Percentiles rank a stretch among this genome's conserved stretches.
These are phyloP conservation scores for Solanum etuberosum DNA, from an alignment of 257 asterid species.

Conservation along the genomic window DNA sequence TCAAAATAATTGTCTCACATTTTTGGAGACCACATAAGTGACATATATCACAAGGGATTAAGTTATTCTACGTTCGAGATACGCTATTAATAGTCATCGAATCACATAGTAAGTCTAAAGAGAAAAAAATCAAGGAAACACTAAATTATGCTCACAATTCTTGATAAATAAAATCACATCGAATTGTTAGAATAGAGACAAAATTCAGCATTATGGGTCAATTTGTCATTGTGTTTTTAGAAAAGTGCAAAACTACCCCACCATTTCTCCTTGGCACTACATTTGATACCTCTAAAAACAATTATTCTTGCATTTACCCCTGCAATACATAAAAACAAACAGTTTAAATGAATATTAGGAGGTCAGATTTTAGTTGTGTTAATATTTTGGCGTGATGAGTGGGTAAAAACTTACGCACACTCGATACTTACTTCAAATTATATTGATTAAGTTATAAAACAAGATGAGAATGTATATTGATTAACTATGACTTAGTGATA, in stretches of 20 bases:
- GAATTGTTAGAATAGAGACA: not conserved
- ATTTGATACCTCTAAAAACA: not conserved
- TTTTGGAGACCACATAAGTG: too few species aligned
- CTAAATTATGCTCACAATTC: not conserved
- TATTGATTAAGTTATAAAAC: not conserved
- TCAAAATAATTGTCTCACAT: not conserved
- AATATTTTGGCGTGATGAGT: not conserved
- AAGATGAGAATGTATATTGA: not conserved
- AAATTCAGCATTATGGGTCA: not conserved
- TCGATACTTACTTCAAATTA: not conserved
- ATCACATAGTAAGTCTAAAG: too few species aligned
- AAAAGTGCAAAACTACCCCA: not conserved
- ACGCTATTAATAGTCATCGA: too few species aligned
- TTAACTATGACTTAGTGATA: not conserved
- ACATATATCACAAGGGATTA: too few species aligned
- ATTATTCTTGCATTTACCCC: not conserved
- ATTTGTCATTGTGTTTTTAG: not conserved
- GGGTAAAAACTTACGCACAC: not conserved
- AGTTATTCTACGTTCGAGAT: fast-evolving
- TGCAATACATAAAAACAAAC: not conserved
- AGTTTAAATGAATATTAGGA: not conserved
- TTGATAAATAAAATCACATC: not conserved
- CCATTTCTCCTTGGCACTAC: not conserved
- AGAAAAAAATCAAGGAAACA: too few species aligned
- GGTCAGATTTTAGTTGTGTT: not conserved